Evolutionary conservation across 2,329 filamentous ascomycete genomes (phyloP).

Genomic region (Scorias spongiosa): DNA sequence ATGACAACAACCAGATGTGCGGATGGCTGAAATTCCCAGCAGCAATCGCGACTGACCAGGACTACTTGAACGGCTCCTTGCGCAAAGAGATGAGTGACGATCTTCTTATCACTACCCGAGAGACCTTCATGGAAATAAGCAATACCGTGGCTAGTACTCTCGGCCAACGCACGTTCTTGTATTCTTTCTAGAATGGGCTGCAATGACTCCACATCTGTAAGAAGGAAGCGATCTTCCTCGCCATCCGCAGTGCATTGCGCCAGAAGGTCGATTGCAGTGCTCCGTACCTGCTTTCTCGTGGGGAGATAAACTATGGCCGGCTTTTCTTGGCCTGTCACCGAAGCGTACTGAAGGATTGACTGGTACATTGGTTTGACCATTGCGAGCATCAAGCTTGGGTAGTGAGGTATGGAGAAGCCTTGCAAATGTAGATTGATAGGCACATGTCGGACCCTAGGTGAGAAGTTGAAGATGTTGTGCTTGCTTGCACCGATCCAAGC

Average conservation of each 20-base stretch:
- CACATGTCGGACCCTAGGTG: conserved; percentile 73
- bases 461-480: conserved; percentile 98
- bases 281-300: conserved; percentile 79
- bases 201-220: conserved; percentile 70
- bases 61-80: conserved; percentile 82
- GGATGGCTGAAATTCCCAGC: conserved; percentile 81
- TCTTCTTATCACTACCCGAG: conserved; percentile 74
- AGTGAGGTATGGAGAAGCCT: conserved; percentile 89
- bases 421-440: conserved; percentile 90
- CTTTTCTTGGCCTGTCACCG: conserved; percentile 43
- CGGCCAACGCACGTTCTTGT: conserved; percentile 72
- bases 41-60: conserved; percentile 71
- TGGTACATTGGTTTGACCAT: conserved; percentile 94
- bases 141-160: conserved; percentile 83
- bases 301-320: conserved; percentile 86
- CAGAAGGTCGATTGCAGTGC: conserved; percentile 73
- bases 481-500: conserved; percentile 98
- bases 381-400: conserved; percentile 93
- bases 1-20: conserved; percentile 91
- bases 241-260: conserved; percentile 79
- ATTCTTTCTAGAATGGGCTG: conserved; percentile 66
- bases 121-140: conserved; percentile 96
- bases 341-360: conserved; percentile 73
- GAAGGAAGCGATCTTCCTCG: conserved; percentile 84
- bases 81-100: conserved; percentile 82